Evolutionary conservation across 768 basidiomycete species (phyloP), one percentile per base, ranked within the genome.

Genomic region (Artomyces pyxidatus): DNA sequence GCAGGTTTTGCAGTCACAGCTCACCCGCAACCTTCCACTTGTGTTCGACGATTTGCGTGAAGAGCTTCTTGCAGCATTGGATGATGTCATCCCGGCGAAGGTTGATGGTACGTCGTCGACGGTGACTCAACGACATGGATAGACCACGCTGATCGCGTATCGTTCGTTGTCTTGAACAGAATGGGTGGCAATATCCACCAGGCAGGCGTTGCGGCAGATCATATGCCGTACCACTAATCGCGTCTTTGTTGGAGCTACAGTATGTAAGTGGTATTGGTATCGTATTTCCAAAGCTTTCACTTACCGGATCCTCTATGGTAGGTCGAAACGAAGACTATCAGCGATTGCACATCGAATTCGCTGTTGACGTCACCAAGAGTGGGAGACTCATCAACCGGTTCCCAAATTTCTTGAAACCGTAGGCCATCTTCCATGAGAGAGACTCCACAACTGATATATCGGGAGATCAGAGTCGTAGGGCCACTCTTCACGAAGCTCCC

Each of bases 161-260:
- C 30, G 14, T n/a, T 23, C 30, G 37, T 29, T 46, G 45, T 30
- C 32, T 46, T 6, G 37, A 35, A 22, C n/a, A 37, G 3, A 25
- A 25, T 23, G 35, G 16, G 6, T 6, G 12, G 19, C 17, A 35
- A 22, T 23, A 25, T 9, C 12, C 29, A 1, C 26, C 25, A n/a
- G n/a, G n/a, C 19, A 25, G n/a, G n/a, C n/a, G n/a, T n/a, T n/a
- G n/a, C n/a, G n/a, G n/a, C n/a, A 37, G 29, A 63, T 66, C 47
- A 63, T 63, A 45, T 65, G 63, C 56, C 66, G 69, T 53, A 60
- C 57, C 48, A 70, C 65, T 41, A 73, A 70, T 48, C 70, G 72
- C 22, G 49, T 71, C 35, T 72, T 71, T 40, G 67, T 73, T 23
- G 71, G 71, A 2, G 42, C 60, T 4, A 62, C 67, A 9, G 48